phyloP scores from a whole-genome alignment of 2,329 filamentous ascomycete genomes.

The Cryphonectria naterciae region DNA sequence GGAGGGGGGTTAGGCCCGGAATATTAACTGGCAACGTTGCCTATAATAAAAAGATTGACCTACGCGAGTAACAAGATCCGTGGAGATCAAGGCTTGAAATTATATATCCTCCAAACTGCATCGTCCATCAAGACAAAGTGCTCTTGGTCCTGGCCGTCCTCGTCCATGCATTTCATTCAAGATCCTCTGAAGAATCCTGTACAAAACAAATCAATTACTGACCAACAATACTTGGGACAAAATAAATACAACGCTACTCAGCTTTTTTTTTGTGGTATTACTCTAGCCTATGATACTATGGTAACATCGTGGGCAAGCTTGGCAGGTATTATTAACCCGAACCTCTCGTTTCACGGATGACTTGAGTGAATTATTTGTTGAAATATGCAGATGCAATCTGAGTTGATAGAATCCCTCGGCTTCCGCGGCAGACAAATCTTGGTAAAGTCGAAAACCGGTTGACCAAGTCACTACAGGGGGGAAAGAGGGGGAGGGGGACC shows the following conservation, averaged over 20 bases:
- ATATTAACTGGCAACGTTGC: not conserved
- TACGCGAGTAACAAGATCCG: not conserved
- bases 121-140: too few relatives aligned
- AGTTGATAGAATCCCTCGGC: not conserved
- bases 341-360: not conserved
- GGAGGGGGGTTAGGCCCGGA: not conserved
- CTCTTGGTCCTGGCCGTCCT: too few relatives aligned
- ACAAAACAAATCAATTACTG: too few relatives aligned
- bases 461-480: not conserved
- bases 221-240: too few relatives aligned
- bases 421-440: not conserved
- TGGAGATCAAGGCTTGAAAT: not conserved
- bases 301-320: not conserved
- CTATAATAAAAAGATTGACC: not conserved
- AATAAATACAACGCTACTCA: too few relatives aligned
- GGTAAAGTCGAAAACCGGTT: not conserved
- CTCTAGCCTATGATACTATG: not conserved
- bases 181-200: too few relatives aligned
- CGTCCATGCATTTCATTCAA: too few relatives aligned
- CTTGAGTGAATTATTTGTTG: not conserved
- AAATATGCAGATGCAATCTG: not conserved
- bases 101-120: not conserved
- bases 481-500: too few relatives aligned
- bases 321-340: not conserved
- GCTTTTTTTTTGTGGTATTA: not conserved